Evolutionary conservation across 345 rosid genomes (phyloP).

Genomic region (Laguncularia racemosa): DNA sequence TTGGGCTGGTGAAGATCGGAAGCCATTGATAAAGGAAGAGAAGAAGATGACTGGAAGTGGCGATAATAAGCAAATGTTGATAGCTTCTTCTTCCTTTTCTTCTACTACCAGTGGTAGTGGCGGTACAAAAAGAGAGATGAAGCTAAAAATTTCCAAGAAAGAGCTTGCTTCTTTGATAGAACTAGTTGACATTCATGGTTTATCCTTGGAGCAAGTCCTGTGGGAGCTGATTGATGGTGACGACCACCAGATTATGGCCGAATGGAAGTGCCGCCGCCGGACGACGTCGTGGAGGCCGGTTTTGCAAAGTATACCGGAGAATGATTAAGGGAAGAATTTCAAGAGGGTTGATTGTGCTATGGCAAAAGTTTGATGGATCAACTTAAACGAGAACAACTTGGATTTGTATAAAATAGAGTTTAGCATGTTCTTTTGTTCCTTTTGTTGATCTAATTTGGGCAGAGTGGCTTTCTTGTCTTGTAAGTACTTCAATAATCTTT

Average conservation of each 20-base stretch:
- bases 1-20: slow-evolving; percentile 42
- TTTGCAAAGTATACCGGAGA: slow-evolving; percentile 11
- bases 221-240: not conserved
- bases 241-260: not conserved
- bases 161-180: slow-evolving; percentile 7
- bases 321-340: not conserved
- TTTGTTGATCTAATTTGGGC: too few relatives aligned
- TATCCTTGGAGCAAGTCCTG: slow-evolving; percentile 3
- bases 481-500: too few relatives aligned
- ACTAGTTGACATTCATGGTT: not conserved
- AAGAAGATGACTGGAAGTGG: not conserved
- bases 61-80: not conserved
- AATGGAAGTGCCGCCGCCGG: not conserved
- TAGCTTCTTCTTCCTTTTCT: slow-evolving; percentile 4
- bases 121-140: not conserved
- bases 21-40: not conserved
- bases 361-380: too few relatives aligned
- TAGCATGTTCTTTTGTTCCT: too few relatives aligned
- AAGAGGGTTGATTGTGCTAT: too few relatives aligned
- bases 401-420: too few relatives aligned
- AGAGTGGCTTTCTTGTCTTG: too few relatives aligned
- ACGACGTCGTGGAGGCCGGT: slow-evolving; percentile 7
- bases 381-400: too few relatives aligned
- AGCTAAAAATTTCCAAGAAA: slow-evolving; percentile 9
- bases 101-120: not conserved